Conservation (phyloP, 1,284 basidiomycete genomes). For the Entoloma clypeatum region DNA sequence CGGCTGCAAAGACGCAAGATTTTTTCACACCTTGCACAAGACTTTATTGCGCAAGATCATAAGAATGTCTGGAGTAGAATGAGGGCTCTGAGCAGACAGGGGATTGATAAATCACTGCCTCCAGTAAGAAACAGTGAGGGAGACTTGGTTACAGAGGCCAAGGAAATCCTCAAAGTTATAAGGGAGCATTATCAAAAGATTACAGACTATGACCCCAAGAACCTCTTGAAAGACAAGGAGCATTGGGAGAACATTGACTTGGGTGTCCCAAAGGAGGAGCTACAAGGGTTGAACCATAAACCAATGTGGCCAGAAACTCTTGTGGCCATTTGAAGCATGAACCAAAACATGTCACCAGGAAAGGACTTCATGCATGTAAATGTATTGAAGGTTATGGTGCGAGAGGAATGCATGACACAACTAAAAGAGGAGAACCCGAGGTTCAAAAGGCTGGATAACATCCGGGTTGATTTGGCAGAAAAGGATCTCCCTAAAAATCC, state of each 20-base stretch:
- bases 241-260: conserved; percentile 3
- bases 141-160: background rate
- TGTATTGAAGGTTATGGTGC: background rate
- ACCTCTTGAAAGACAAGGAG: background rate
- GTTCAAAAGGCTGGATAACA: background rate
- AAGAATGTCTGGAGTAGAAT: background rate
- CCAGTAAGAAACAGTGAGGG: background rate
- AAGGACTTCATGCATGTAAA: conserved; percentile 2
- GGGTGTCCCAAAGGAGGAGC: background rate
- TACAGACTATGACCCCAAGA: background rate
- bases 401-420: background rate
- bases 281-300: background rate
- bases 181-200: background rate
- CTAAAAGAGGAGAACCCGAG: background rate
- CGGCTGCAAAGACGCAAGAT: background rate
- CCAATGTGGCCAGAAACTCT: background rate
- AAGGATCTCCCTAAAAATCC: background rate
- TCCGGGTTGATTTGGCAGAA: background rate
- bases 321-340: conserved; percentile 1
- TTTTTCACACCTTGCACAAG: background rate
- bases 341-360: background rate
- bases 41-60: background rate
- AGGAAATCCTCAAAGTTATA: conserved; percentile 1
- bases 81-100: background rate
- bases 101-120: background rate